These are phyloP conservation scores for Hypomyces perniciosus DNA, from an alignment of 2,329 filamentous ascomycete species.

Conservation along the genomic window DNA sequence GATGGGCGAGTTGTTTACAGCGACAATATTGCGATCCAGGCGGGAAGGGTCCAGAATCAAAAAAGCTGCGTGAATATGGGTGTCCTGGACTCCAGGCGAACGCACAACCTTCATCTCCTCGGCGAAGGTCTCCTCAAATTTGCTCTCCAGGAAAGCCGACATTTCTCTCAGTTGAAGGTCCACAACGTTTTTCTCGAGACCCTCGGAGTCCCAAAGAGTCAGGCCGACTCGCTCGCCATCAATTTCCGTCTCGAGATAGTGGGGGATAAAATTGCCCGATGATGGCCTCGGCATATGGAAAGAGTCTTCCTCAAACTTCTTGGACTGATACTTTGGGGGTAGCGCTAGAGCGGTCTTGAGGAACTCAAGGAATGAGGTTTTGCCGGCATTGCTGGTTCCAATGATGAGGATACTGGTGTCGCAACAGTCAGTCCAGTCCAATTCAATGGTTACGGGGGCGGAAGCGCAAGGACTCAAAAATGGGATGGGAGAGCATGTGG, in stretches of 20 bases:
- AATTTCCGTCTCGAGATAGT: conserved; percentile 91
- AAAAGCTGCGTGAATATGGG: conserved; percentile 95
- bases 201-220: conserved; percentile 94
- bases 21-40: conserved; percentile 74
- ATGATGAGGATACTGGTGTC: conserved; percentile 73
- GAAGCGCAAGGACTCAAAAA: neutral
- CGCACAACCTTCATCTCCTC: conserved; percentile 98
- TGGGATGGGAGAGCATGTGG: neutral
- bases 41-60: conserved; percentile 82
- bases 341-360: conserved; percentile 79
- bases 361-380: conserved; percentile 96
- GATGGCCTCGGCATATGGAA: conserved; percentile 46
- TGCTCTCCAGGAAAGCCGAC: conserved; percentile 87
- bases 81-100: conserved; percentile 87
- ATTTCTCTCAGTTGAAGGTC: conserved; percentile 92
- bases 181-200: conserved; percentile 88
- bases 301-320: conserved; percentile 53
- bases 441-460: neutral
- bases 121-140: conserved; percentile 95
- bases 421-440: neutral
- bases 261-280: conserved; percentile 70
- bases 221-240: conserved; percentile 86
- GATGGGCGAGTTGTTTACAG: conserved; percentile 43
- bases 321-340: conserved; percentile 69
- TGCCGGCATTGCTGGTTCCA: conserved; percentile 80